A percentile compares a stretch with the other conserved stretches of the same genome.
Evolutionary conservation across 805 yeast genomes (phyloP).

Genomic region (Cyberlindnera sargentensis): DNA sequence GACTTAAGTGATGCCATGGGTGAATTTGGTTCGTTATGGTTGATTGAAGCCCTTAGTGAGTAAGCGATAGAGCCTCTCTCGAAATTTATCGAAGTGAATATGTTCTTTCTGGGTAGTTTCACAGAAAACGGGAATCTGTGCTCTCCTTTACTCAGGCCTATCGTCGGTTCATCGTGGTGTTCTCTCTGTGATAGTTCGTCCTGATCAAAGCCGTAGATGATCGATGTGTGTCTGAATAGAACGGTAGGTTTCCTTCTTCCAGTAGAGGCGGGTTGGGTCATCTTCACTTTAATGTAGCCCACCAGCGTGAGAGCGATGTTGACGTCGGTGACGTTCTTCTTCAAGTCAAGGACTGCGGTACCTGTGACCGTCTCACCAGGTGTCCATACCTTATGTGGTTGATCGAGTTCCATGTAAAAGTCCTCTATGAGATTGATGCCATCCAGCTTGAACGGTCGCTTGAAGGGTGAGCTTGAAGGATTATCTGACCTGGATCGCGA

Average conservation of each 20-base stretch:
- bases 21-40: slow-evolving; percentile 15
- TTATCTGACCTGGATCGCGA: slow-evolving; percentile 11
- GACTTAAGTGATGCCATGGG: slow-evolving; percentile 13
- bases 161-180: slow-evolving; percentile 9
- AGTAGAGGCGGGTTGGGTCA: slow-evolving; percentile 42
- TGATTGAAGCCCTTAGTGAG: slow-evolving; percentile 41
- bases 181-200: slow-evolving; percentile 8
- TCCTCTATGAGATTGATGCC: slow-evolving; percentile 41
- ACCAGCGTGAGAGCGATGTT: slow-evolving; percentile 45
- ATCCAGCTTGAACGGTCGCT: slow-evolving; percentile 18
- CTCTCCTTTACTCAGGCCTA: slow-evolving; percentile 70
- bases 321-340: slow-evolving; percentile 48
- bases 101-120: slow-evolving; percentile 65
- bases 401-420: slow-evolving; percentile 62
- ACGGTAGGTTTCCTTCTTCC: slow-evolving; percentile 43
- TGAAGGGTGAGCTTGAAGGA: slow-evolving; percentile 10
- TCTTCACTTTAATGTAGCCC: slow-evolving; percentile 51
- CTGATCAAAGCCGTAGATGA: slow-evolving; percentile 44
- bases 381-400: slow-evolving; percentile 68
- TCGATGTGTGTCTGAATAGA: slow-evolving; percentile 52
- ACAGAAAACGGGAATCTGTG: slow-evolving; percentile 85
- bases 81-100: slow-evolving; percentile 70
- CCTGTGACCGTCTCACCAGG: slow-evolving; percentile 78
- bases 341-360: slow-evolving; percentile 48
- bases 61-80: slow-evolving; percentile 82